Base-by-base conservation (phyloP, 495 filamentous ascomycete species). In the Penicillium tannophilum region DNA sequence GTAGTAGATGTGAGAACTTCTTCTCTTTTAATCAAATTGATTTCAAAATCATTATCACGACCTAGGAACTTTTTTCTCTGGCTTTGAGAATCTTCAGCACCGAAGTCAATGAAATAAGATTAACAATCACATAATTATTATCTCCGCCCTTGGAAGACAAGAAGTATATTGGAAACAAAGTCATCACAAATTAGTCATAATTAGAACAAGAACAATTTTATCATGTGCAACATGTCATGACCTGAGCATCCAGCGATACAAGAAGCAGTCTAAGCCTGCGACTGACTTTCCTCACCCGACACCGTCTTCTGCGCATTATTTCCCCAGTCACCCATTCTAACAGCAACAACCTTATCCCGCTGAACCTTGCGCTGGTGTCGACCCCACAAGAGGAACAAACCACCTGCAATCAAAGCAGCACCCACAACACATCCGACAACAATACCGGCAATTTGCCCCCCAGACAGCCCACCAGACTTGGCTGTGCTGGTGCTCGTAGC, bases 391-490 rank as follows among this genome's bases (percentile, higher is more conserved):
- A 57, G 31, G 19, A 64, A 64, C 16, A 68, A 24, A 4, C 19
- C 63, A 19, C 54, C 54, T 11, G 43, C 51, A 30, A 64, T 60
- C 11, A 64, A 16, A 4, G 50, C 61, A 16, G 65, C 71, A 14
- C 74, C 79, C 4, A 76, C 72, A n/a, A 78, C 61, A 20, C 63
- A 63, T n/a, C 74, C 79, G n/a, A 81, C 69, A 20, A 75, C 76
- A 49, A 79, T 76, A 28, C 79, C 79, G 1, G 76, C 78, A 61
- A 78, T 79, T 12, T 76, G 74, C 14, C 76, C 79, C 0, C 54
- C 63, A 28, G 76, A 78, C 14, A 82, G 63, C 16, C 72, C 72
- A 33, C 11, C 23, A 4, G 46, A 16, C 16, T 39, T 49, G 6
- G 31, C 31, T 24, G n/a, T 14, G 20, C 43, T 24, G 35, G 14